phyloP scores from a whole-genome alignment of 164 flowering plant genomes.

The Malania oleifera region DNA sequence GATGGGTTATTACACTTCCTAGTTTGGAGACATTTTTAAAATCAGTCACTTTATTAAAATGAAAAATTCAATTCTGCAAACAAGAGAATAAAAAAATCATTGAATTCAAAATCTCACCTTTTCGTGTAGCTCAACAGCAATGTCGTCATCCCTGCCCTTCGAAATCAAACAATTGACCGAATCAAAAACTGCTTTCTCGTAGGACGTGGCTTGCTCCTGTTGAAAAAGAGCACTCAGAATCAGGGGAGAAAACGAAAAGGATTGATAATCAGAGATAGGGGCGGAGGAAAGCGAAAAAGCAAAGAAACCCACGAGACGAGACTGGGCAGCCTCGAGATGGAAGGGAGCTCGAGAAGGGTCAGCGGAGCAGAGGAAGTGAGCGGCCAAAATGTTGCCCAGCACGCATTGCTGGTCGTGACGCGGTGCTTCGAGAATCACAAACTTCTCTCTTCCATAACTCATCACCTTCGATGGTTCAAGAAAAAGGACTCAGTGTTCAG shows the following conservation, averaged over 20 bases:
- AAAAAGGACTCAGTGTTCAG: neutral
- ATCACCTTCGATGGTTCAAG: slow-evolving; percentile 41
- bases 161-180: slow-evolving; percentile 42
- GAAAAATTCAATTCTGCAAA: too few species aligned
- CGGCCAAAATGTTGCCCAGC: slow-evolving; percentile 69
- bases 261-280: neutral
- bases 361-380: slow-evolving; percentile 42
- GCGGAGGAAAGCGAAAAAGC: slow-evolving; percentile 2
- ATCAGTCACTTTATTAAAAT: too few species aligned
- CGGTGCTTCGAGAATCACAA: slow-evolving; percentile 66
- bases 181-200: slow-evolving; percentile 76
- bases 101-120: slow-evolving; percentile 28
- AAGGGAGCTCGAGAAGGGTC: slow-evolving; percentile 35
- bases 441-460: slow-evolving; percentile 57
- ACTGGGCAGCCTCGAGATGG: slow-evolving; percentile 43
- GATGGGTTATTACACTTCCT: too few species aligned
- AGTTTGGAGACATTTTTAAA: too few species aligned
- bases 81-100: neutral
- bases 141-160: slow-evolving; percentile 55
- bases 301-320: slow-evolving; percentile 37
- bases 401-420: slow-evolving; percentile 59
- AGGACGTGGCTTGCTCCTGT: slow-evolving; percentile 61
- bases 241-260: neutral
- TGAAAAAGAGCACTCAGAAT: slow-evolving; percentile 1
- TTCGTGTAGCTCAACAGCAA: slow-evolving; percentile 51